These are phyloP conservation scores for Mycena polygramma DNA, from an alignment of 768 basidiomycete genomes.

Conservation along the genomic window DNA sequence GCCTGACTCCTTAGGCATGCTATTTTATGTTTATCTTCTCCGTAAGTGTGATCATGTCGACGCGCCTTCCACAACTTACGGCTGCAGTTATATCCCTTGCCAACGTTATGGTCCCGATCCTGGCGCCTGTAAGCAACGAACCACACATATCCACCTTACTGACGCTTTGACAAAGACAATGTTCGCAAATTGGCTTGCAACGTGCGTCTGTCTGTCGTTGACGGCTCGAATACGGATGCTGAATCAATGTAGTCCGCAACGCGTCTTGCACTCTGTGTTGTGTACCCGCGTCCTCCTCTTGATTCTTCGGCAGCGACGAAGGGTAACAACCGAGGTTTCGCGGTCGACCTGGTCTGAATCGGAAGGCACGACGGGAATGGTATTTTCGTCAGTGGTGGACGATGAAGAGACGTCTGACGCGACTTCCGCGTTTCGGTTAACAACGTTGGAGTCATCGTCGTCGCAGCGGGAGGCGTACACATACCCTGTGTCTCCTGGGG, in stretches of 20 bases:
- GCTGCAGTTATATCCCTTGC: constrained; percentile 51
- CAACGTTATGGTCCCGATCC: constrained; percentile 55
- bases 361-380: constrained; percentile 13
- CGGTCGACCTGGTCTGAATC: constrained; percentile 38
- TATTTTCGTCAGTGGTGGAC: constrained; percentile 29
- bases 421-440: constrained; percentile 1
- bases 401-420: not conserved
- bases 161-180: constrained; percentile 39
- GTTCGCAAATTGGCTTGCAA: constrained; percentile 58
- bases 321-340: constrained; percentile 34
- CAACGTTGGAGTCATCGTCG: constrained; percentile 17
- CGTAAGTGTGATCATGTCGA: constrained; percentile 40
- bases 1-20: constrained; percentile 44
- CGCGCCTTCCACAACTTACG: not conserved
- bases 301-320: constrained; percentile 50
- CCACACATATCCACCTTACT: not conserved
- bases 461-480: constrained; percentile 21
- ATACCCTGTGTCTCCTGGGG: constrained; percentile 24
- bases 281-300: constrained; percentile 57
- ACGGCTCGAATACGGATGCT: not conserved
- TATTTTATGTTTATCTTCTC: constrained; percentile 57
- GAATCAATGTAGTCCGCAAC: constrained; percentile 50
- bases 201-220: constrained; percentile 44
- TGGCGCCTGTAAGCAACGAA: constrained; percentile 49
- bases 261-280: constrained; percentile 58